Conservation (phyloP, 2,329 filamentous ascomycete species). For the Orbilia ellipsospora region DNA sequence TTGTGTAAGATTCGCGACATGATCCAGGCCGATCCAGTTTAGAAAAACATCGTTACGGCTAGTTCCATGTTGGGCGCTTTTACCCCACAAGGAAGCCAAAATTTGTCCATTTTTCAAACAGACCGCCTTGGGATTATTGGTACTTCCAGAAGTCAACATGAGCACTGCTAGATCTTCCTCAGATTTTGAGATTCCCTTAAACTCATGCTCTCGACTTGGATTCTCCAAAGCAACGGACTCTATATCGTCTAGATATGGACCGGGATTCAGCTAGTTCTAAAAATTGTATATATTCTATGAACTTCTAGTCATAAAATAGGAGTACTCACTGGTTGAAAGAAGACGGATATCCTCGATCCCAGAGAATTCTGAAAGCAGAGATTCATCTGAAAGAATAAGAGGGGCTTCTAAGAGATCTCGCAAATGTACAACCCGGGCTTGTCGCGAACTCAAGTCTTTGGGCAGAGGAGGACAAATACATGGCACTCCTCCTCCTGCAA, state of each 20-base stretch:
- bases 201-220: too few relatives aligned
- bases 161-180: conserved; percentile 61
- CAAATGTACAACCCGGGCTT: conserved; percentile 7
- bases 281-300: too few relatives aligned
- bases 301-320: too few relatives aligned
- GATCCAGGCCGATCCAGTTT: conserved; percentile 68
- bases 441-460: conserved; percentile 59
- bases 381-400: too few relatives aligned
- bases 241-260: too few relatives aligned
- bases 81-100: conserved; percentile 63
- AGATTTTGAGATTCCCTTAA: neutral
- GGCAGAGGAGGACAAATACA: conserved; percentile 62
- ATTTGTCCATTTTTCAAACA: conserved; percentile 64
- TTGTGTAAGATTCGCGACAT: conserved; percentile 68
- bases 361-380: too few relatives aligned
- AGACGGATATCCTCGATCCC: too few relatives aligned
- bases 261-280: too few relatives aligned
- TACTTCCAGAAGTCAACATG: conserved; percentile 69
- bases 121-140: conserved; percentile 68
- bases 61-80: conserved; percentile 60
- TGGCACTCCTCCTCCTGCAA: conserved; percentile 62
- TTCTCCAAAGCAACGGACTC: too few relatives aligned
- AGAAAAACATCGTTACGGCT: conserved; percentile 62
- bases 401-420: too few relatives aligned
- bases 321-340: too few relatives aligned